Base-by-base conservation (phyloP, 352 stramenopile genomes). In the Blastocystis sp. region DNA sequence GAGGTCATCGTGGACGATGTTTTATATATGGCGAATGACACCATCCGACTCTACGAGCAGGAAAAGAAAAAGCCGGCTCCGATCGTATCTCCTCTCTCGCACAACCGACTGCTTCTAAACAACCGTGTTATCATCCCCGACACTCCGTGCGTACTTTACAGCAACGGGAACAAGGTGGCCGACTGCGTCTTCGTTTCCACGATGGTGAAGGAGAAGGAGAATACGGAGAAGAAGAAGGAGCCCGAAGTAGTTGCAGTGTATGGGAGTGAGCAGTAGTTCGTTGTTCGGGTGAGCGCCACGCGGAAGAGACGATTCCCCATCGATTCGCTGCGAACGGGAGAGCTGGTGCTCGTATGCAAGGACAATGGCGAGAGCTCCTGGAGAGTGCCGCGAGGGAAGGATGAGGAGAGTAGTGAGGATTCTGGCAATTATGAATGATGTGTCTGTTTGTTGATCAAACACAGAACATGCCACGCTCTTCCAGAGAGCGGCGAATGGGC, bases 61-160 rank as follows among this genome's bases (percentile, higher is more conserved):
- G 4, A 84, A 28, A 38, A 69, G 34, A 52, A 69, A 1, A 28
- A 28, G 52, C 40, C 43, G 14, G 23, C 21, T 2, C 66, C n/a
- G n/a, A 69, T 67, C 28, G 60, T 59, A 11, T 52, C 66, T 45
- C 74, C 74, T 23, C 38, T 84, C 3, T 84, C 74, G 2, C 43
- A 53, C 53, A 84, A 67, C 45, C 74, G 74, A 56, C 40, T 84
- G 4, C 56, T 84, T 2, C 48, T 84, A n/a, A 84, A 84, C 34
- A 59, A 84, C 56, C 74, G 66, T 70, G 56, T 84, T 5, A 84
- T 84, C 60, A 69, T 69, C n/a, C 74, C 74, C 2, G 66, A 84
- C 21, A 84, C 74, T 10, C 74, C 74, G 34, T 84, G 74, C 45
- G 48, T 40, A 19, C n/a, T 84, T 19, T 53, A 53, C 10, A 67